Evolutionary conservation across 1,139 yeast species (phyloP).

Genomic region (Zygoascus sp.): DNA sequence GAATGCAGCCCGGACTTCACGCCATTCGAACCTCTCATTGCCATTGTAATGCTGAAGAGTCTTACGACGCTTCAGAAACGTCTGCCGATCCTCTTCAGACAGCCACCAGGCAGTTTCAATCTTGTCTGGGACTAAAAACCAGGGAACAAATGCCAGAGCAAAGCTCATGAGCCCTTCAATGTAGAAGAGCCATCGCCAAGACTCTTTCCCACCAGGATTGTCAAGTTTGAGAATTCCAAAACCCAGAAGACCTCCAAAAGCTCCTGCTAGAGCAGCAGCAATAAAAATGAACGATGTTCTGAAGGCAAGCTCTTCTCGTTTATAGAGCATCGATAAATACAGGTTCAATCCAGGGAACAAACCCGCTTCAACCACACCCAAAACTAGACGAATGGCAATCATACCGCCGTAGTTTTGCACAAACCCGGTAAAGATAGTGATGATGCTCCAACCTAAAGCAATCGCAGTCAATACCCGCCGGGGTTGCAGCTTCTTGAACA

Average conservation of each 20-base stretch:
- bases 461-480: constrained; percentile 54
- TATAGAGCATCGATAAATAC: not conserved
- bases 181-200: constrained; percentile 77
- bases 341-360: constrained; percentile 39
- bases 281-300: constrained; percentile 64
- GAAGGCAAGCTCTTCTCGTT: constrained; percentile 28
- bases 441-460: constrained; percentile 57
- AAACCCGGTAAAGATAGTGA: constrained; percentile 64
- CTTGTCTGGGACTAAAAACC: too few species aligned
- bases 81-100: too few species aligned
- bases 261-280: constrained; percentile 72
- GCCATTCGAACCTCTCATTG: too few species aligned
- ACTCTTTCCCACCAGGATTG: constrained; percentile 44
- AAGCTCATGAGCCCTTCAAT: too few species aligned
- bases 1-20: too few species aligned
- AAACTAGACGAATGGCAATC: constrained; percentile 55
- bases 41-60: too few species aligned
- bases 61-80: too few species aligned
- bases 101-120: too few species aligned
- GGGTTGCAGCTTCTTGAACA: constrained; percentile 57
- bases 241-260: constrained; percentile 75
- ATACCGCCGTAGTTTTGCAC: constrained; percentile 55
- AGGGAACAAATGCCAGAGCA: too few species aligned
- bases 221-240: constrained; percentile 52
- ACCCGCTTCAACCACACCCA: constrained; percentile 65